phyloP scores from a whole-genome alignment of 2,329 filamentous ascomycete genomes.

The Botrytis fabae region DNA sequence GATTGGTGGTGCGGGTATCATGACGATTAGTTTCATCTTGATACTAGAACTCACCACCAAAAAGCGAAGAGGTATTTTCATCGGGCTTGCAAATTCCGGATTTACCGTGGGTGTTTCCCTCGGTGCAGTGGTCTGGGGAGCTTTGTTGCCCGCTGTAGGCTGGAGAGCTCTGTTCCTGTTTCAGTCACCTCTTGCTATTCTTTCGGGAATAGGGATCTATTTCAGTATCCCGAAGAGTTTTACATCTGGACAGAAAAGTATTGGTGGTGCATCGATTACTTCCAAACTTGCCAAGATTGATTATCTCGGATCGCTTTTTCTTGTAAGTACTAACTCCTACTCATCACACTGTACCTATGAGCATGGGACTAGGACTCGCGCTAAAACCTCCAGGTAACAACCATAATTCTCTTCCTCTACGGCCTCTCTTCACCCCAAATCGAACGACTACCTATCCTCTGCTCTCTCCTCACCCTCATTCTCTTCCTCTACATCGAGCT shows the following conservation, averaged over 20 bases:
- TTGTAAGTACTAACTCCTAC: slow-evolving; percentile 49
- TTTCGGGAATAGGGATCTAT: slow-evolving; percentile 62
- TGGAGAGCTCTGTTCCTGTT: slow-evolving; percentile 75
- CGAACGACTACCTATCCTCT: slow-evolving; percentile 56
- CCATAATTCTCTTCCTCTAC: slow-evolving; percentile 72
- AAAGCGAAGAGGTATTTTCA: slow-evolving; percentile 67
- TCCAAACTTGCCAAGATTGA: slow-evolving; percentile 67
- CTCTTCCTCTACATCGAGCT: slow-evolving; percentile 65
- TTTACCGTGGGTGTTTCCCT: slow-evolving; percentile 71
- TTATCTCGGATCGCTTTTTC: slow-evolving; percentile 68
- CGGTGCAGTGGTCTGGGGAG: slow-evolving; percentile 70
- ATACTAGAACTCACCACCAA: slow-evolving; percentile 71
- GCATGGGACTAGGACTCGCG: neutral
- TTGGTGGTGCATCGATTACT: slow-evolving; percentile 43
- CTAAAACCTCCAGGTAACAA: slow-evolving; percentile 51
- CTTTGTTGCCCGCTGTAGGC: slow-evolving; percentile 61
- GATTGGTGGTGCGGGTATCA: slow-evolving; percentile 67
- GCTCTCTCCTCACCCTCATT: slow-evolving; percentile 54
- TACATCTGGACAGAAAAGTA: slow-evolving; percentile 41
- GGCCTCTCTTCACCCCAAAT: slow-evolving; percentile 66
- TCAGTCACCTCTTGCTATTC: slow-evolving; percentile 64
- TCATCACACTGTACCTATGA: neutral
- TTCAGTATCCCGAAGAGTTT: slow-evolving; percentile 60
- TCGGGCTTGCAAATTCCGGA: slow-evolving; percentile 72
- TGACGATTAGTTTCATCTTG: slow-evolving; percentile 73